A percentile compares a stretch with the other conserved stretches of the same genome.
These are phyloP conservation scores for Xylariaceae sp. DNA, from an alignment of 2,329 filamentous ascomycete genomes.

Conservation along the genomic window DNA sequence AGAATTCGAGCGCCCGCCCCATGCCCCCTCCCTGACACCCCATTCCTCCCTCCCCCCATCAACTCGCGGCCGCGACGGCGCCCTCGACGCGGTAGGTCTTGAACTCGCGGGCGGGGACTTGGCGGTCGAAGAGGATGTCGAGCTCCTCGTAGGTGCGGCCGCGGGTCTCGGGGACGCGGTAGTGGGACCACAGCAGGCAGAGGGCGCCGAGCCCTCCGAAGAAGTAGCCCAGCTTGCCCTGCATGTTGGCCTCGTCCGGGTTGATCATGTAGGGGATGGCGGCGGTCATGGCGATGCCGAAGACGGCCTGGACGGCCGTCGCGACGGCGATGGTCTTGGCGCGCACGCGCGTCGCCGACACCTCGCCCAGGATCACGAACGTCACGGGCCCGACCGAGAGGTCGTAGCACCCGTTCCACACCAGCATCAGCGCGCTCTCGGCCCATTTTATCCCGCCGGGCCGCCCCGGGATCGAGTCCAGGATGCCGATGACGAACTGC, in stretches of 20 bases:
- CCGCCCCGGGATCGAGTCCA: constrained; percentile 36
- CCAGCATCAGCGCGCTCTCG: constrained; percentile 41
- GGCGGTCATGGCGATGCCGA: constrained; percentile 35
- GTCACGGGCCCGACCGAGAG: constrained; percentile 41
- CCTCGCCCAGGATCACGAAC: constrained; percentile 49
- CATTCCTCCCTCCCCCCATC: no score
- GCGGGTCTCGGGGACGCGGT: constrained; percentile 25
- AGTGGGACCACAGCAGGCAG: constrained; percentile 30
- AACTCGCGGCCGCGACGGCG: constrained; percentile 6
- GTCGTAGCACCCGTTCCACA: constrained; percentile 46
- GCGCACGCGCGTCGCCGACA: constrained; percentile 35
- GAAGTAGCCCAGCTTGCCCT: constrained; percentile 34
- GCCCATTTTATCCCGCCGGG: constrained; percentile 35
- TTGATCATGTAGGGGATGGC: constrained; percentile 38
- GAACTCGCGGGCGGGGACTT: constrained; percentile 23
- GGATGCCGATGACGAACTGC: constrained; percentile 40
- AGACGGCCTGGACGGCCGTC: constrained; percentile 32
- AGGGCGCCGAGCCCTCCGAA: constrained; percentile 30
- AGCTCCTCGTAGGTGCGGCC: constrained; percentile 26
- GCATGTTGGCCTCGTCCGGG: constrained; percentile 33
- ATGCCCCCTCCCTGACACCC: no score
- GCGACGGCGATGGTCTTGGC: constrained; percentile 38
- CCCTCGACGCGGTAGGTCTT: constrained; percentile 21
- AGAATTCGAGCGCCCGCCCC: no score
- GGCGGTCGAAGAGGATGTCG: constrained; percentile 24